Conservation (phyloP, 495 filamentous ascomycete species). For the Bryoglossum gracile region DNA sequence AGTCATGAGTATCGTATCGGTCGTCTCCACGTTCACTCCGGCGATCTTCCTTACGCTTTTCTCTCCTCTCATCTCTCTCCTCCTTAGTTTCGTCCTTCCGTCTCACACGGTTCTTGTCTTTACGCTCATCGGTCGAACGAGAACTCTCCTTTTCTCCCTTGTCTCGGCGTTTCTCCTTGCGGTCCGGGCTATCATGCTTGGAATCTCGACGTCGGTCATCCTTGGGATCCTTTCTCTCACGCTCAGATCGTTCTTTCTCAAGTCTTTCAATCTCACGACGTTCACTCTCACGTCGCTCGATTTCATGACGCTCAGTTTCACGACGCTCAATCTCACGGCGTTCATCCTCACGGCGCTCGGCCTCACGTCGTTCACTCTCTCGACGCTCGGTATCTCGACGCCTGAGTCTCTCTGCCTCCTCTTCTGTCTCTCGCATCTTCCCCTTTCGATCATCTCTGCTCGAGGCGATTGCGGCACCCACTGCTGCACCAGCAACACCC, state of each 20-base stretch:
- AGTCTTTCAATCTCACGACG: conserved; percentile 14
- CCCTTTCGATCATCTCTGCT: conserved; percentile 34
- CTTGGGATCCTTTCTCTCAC: conserved; percentile 4
- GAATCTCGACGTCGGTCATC: conserved; percentile 11
- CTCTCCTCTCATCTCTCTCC: conserved; percentile 20
- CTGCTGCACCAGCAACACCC: conserved; percentile 41
- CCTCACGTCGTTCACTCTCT: background rate
- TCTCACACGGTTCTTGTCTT: background rate
- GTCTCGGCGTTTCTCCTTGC: conserved; percentile 3
- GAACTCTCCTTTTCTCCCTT: background rate
- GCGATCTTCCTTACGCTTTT: conserved; percentile 25
- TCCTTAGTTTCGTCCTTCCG: conserved; percentile 19
- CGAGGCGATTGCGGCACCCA: conserved; percentile 33
- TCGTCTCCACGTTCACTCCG: conserved; percentile 23
- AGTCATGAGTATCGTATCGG: too few species aligned
- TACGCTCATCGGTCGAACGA: background rate
- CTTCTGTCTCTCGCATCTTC: conserved; percentile 16
- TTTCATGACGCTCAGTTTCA: conserved; percentile 13
- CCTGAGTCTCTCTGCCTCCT: conserved; percentile 21
- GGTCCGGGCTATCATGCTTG: conserved; percentile 1
- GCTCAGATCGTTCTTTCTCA: conserved; percentile 13
- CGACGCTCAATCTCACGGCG: conserved; percentile 14
- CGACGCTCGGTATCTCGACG: conserved; percentile 11
- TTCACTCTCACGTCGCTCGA: conserved; percentile 17
- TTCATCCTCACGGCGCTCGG: conserved; percentile 19